Evolutionary conservation across 495 filamentous ascomycete genomes (phyloP).

Genomic region (Penicillium tannophilum): DNA sequence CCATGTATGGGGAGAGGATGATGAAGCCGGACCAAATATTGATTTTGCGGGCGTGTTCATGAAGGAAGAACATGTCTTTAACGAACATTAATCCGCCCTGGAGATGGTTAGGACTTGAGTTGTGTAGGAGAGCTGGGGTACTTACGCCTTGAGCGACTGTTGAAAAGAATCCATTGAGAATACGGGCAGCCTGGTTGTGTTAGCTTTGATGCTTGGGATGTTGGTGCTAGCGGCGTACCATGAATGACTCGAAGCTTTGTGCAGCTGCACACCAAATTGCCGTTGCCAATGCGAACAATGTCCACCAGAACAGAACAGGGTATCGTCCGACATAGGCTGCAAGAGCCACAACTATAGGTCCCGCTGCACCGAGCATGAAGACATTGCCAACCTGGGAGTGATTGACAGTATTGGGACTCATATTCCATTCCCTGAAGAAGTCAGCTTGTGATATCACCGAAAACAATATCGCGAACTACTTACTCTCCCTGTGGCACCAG

Average conservation of each 20-base stretch:
- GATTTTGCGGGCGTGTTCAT: conserved; percentile 63
- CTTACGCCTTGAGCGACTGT: conserved; percentile 50
- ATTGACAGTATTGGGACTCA: conserved; percentile 53
- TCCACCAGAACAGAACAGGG: conserved; percentile 62
- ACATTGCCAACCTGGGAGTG: conserved; percentile 59
- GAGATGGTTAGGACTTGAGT: background rate
- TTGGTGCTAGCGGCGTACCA: conserved; percentile 21
- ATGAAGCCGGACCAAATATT: conserved; percentile 41
- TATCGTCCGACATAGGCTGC: conserved; percentile 60
- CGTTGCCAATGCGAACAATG: conserved; percentile 49
- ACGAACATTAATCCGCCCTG: conserved; percentile 62
- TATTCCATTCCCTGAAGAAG: conserved; percentile 42
- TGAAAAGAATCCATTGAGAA: conserved; percentile 65
- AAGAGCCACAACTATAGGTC: conserved; percentile 56
- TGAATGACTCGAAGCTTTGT: conserved; percentile 54
- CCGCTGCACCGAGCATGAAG: conserved; percentile 59
- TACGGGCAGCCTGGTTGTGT: conserved; percentile 47
- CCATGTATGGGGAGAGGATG: conserved; percentile 61
- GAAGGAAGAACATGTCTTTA: conserved; percentile 68
- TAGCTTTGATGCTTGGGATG: background rate
- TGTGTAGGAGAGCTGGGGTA: background rate
- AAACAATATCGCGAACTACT: conserved; percentile 4
- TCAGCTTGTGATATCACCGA: background rate
- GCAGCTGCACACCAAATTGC: conserved; percentile 57
- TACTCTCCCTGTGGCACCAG: conserved; percentile 53